Evolutionary conservation across 148 eudicot species (phyloP), one percentile per base, ranked within the genome.

Genomic region (Nepenthes gracilis): DNA sequence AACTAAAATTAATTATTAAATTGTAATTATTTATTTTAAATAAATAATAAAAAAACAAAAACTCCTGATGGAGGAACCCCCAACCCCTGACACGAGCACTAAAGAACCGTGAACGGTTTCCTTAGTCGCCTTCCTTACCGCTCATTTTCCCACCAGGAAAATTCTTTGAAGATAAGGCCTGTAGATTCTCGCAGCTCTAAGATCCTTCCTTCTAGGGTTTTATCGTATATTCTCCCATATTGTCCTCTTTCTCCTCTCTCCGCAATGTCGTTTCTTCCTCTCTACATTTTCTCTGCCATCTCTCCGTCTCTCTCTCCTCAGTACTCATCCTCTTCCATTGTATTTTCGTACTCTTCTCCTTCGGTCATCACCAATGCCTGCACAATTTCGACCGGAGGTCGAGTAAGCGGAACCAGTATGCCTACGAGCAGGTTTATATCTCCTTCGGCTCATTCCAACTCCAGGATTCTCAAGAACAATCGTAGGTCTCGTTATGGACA

Each of bases 371-470:
- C 23, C 23, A 23, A 23, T 23, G 23, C 23, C 56, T 5, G 36
- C 43, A 12, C 63, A 40, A 11, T 35, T 54, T 59, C 38, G 4
- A 2, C 61, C 11, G 45, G 43, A 57, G 43, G 13, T 45, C 13
- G 47, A 14, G 38, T 23, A 8, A 6, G 4, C 52, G 35, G 49
- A 45, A 35, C 43, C 1, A 23, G 14, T 43, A 13, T 36, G 15
- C n/a, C 36, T 4, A 57, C 47, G 36, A 51, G 48, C 6, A 57
- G 68, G 56, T 35, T 57, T 9, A 34, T 66, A 4, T 77, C 45
- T 40, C 45, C 67, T 35, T 86, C 83, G 4, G 80, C 97, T 0
- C 95, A 85, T 66, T 85, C 87, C 11, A 91, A 91, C 70, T 72
- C 80, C 51, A 87, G 71, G 50, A 70, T 87, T 55, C 67, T 87